These are phyloP conservation scores for Cercophora scortea DNA, from an alignment of 495 filamentous ascomycete species.

Conservation along the genomic window DNA sequence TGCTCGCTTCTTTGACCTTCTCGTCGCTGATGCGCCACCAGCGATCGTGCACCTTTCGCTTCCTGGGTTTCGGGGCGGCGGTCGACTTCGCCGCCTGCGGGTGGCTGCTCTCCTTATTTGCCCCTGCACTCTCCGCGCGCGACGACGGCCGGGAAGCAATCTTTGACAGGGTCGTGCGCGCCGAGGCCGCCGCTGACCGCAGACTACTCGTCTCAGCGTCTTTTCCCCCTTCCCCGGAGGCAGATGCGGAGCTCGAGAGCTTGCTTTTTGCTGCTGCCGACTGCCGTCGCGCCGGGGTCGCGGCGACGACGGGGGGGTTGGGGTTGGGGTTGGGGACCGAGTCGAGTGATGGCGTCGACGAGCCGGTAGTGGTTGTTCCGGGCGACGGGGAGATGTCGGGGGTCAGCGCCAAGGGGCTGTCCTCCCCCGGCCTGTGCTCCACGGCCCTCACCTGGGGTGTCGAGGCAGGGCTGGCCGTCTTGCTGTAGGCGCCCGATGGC, in stretches of 20 bases:
- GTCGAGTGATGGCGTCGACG: conserved; percentile 12
- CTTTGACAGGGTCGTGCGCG: conserved; percentile 31
- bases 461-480: conserved; percentile 30
- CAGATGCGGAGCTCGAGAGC: not conserved
- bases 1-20: conserved; percentile 89
- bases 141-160: conserved; percentile 21
- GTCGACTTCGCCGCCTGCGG: not conserved
- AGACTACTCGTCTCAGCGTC: conserved; percentile 32
- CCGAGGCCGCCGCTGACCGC: conserved; percentile 36
- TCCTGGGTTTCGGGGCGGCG: conserved; percentile 30
- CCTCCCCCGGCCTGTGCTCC: conserved; percentile 17
- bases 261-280: no score
- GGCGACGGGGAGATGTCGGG: conserved; percentile 25
- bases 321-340: conserved; percentile 3
- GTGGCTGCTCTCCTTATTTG: not conserved
- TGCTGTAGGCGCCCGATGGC: conserved; percentile 60
- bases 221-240: conserved; percentile 12
- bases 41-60: conserved; percentile 56
- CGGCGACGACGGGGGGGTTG: not conserved
- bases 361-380: conserved; percentile 15
- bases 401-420: conserved; percentile 30
- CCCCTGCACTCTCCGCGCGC: conserved; percentile 4
- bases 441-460: conserved; percentile 30
- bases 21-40: conserved; percentile 99
- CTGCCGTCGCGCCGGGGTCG: no score